Evolutionary conservation across 805 yeast genomes (phyloP).

Genomic region (Ogataea pignaliae): DNA sequence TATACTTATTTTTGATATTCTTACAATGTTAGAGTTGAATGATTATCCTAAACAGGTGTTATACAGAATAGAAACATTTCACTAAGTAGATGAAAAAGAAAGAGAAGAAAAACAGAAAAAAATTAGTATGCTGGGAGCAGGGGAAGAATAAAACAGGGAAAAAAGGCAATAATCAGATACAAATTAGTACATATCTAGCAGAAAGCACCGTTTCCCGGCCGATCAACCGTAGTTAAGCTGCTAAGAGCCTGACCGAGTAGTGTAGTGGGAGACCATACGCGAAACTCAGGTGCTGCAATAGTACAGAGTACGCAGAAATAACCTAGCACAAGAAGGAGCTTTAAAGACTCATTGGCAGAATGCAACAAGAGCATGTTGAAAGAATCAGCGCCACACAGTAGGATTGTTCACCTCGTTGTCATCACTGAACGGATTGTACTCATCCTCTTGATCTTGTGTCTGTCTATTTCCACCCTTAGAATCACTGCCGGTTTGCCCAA

Average conservation of each 20-base stretch:
- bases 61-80: not conserved
- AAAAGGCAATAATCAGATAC: not conserved
- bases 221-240: slow-evolving; percentile 10
- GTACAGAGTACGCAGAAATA: too few relatives aligned
- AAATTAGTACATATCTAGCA: not conserved
- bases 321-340: too few relatives aligned
- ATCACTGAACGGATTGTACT: slow-evolving; percentile 31
- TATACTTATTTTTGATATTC: not conserved
- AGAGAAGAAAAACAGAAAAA: not conserved
- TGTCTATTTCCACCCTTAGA: not conserved
- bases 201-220: not conserved
- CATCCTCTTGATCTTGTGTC: slow-evolving; percentile 9
- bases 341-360: too few relatives aligned
- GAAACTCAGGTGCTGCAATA: slow-evolving; percentile 49
- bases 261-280: slow-evolving; percentile 57
- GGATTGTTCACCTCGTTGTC: slow-evolving; percentile 26
- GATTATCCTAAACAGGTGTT: not conserved
- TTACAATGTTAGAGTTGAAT: too few relatives aligned
- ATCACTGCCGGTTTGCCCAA: not conserved
- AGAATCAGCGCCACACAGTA: slow-evolving; percentile 19
- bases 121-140: not conserved
- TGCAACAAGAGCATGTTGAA: too few relatives aligned
- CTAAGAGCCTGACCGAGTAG: slow-evolving; percentile 32
- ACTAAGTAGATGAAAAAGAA: not conserved
- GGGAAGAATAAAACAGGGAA: not conserved